Percentiles rank a stretch among this genome's conserved stretches.
phyloP scores from a whole-genome alignment of 495 filamentous ascomycete species.

The Bacidia gigantensis region DNA sequence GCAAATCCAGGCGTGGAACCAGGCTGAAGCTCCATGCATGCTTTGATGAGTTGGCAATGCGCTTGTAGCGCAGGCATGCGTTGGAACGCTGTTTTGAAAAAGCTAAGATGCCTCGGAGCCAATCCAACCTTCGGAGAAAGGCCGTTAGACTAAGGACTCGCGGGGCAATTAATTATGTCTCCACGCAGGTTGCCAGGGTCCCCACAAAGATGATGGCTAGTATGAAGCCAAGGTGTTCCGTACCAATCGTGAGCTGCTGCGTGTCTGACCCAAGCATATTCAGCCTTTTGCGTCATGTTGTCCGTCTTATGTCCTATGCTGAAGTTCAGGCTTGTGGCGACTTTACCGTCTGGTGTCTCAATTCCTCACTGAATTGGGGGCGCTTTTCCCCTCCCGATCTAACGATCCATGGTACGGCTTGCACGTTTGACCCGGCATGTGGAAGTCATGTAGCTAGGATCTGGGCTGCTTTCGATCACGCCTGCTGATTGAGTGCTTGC shows the following conservation, averaged over 20 bases:
- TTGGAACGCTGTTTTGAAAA: constrained; percentile 26
- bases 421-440: constrained; percentile 2
- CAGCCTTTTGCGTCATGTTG: not conserved
- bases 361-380: not conserved
- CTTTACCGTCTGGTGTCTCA: not conserved
- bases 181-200: not conserved
- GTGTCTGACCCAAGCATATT: not conserved
- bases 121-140: constrained; percentile 8
- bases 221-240: constrained; percentile 1
- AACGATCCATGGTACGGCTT: constrained; percentile 4
- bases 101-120: constrained; percentile 14
- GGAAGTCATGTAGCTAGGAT: constrained; percentile 1
- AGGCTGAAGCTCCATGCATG: constrained; percentile 43
- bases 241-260: constrained; percentile 4
- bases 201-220: not conserved
- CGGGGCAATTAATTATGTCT: not conserved
- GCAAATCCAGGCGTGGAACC: constrained; percentile 17
- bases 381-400: not conserved
- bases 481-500: not conserved
- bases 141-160: constrained; percentile 2
- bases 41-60: constrained; percentile 84
- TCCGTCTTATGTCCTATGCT: no score
- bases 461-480: not conserved
- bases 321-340: no score
- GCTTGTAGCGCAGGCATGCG: constrained; percentile 50